phyloP scores from a whole-genome alignment of 306 rosid species.

The Lathyrus oleraceus region DNA sequence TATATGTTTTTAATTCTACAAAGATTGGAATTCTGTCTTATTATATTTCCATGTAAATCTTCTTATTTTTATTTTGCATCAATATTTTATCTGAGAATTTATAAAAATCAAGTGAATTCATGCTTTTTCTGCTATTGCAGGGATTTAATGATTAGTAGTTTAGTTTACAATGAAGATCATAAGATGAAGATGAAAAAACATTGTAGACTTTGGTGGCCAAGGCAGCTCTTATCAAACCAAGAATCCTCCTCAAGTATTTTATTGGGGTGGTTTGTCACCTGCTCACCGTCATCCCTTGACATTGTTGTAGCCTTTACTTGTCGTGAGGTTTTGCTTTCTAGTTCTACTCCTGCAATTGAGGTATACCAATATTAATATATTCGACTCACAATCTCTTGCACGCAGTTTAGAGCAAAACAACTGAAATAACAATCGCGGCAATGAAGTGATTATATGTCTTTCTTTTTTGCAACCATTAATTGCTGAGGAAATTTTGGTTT shows the following conservation, averaged over 20 bases:
- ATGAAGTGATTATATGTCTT: slow-evolving; percentile 3
- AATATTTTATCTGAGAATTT: neutral
- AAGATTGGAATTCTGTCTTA: neutral
- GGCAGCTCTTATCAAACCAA: slow-evolving; percentile 52
- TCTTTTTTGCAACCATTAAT: slow-evolving; percentile 10
- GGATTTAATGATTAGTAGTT: slow-evolving; percentile 29
- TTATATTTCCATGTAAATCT: slow-evolving; percentile 13
- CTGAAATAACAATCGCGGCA: slow-evolving; percentile 9
- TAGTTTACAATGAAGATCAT: slow-evolving; percentile 35
- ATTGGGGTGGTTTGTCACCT: slow-evolving; percentile 82
- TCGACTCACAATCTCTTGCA: slow-evolving; percentile 15
- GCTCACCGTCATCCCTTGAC: slow-evolving; percentile 68
- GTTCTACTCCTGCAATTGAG: slow-evolving; percentile 51
- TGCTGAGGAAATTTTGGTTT: slow-evolving; percentile 21
- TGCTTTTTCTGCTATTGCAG: slow-evolving; percentile 36
- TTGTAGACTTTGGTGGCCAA: slow-evolving; percentile 98
- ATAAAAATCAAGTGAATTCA: slow-evolving; percentile 5
- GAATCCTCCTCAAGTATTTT: slow-evolving; percentile 51
- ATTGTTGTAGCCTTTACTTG: slow-evolving; percentile 69
- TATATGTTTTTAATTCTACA: slow-evolving; percentile 3
- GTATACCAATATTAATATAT: slow-evolving; percentile 37
- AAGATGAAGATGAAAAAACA: slow-evolving; percentile 52
- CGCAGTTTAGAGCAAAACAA: slow-evolving; percentile 9
- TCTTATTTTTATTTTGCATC: slow-evolving; percentile 19
- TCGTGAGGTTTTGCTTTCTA: slow-evolving; percentile 47